phyloP scores from a whole-genome alignment of 164 flowering plant genomes.

The Macadamia integrifolia region DNA sequence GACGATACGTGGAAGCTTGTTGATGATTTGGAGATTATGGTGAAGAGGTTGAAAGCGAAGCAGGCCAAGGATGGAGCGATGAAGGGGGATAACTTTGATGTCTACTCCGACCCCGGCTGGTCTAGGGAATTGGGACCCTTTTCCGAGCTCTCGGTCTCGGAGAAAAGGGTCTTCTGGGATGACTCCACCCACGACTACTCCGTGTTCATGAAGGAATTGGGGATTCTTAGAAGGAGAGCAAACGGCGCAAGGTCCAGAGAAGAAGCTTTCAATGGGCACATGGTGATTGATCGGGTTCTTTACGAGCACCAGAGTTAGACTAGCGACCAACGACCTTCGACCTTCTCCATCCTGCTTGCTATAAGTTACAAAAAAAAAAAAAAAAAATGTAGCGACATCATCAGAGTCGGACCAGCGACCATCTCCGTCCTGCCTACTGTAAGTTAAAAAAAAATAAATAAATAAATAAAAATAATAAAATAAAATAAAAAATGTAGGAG shows the following conservation, averaged over 20 bases:
- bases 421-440: too few species aligned
- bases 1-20: constrained; percentile 95
- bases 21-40: constrained; percentile 83
- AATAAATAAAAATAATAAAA: too few species aligned
- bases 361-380: too few species aligned
- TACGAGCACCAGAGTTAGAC: constrained; percentile 52
- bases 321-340: constrained; percentile 83
- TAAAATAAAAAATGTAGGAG: too few species aligned
- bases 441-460: too few species aligned
- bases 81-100: constrained; percentile 73
- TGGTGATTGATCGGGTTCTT: constrained; percentile 91
- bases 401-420: too few species aligned
- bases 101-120: constrained; percentile 92
- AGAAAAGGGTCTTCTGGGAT: constrained; percentile 72
- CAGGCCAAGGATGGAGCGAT: constrained; percentile 70
- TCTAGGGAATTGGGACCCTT: constrained; percentile 87
- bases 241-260: constrained; percentile 80
- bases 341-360: constrained; percentile 21
- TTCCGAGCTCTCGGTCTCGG: constrained; percentile 41
- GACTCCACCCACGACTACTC: constrained; percentile 72
- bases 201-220: constrained; percentile 69
- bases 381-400: too few species aligned
- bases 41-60: constrained; percentile 77
- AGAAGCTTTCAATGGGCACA: constrained; percentile 94
- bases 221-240: constrained; percentile 59